A percentile compares a stretch with the other conserved stretches of the same genome.
Evolutionary conservation across 2,329 filamentous ascomycete genomes (phyloP).

Genomic region (Septoria linicola): DNA sequence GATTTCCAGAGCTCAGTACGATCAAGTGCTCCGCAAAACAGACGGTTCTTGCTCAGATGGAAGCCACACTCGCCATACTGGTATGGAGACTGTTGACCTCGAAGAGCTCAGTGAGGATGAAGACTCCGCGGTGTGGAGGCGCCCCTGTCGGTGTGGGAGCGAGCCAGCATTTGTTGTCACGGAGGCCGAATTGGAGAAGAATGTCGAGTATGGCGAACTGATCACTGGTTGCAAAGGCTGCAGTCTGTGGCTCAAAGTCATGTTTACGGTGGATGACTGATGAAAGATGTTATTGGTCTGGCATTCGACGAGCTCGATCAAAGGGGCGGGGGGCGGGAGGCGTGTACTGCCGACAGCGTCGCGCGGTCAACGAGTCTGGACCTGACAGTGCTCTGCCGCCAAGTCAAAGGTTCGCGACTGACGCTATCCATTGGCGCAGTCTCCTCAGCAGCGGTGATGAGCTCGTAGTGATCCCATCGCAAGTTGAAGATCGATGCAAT

Average conservation of each 20-base stretch:
- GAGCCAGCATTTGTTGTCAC: slow-evolving; percentile 55
- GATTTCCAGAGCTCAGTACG: slow-evolving; percentile 48
- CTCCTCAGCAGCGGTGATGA: too few relatives aligned
- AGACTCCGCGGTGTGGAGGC: slow-evolving; percentile 47
- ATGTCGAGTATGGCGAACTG: slow-evolving; percentile 55
- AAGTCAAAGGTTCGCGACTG: too few relatives aligned
- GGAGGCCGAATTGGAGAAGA: slow-evolving; percentile 55
- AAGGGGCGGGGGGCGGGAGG: too few relatives aligned
- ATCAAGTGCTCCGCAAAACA: slow-evolving; percentile 41
- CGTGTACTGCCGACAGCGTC: too few relatives aligned
- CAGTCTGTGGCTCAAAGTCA: slow-evolving; percentile 62
- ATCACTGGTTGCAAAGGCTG: slow-evolving; percentile 61
- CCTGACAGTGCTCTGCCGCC: too few relatives aligned
- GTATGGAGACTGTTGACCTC: slow-evolving; percentile 58
- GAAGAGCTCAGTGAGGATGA: slow-evolving; percentile 53
- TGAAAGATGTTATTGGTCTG: too few relatives aligned
- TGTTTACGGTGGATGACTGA: slow-evolving; percentile 55
- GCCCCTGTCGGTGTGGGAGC: slow-evolving; percentile 59
- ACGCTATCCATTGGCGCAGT: too few relatives aligned
- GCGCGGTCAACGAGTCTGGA: too few relatives aligned
- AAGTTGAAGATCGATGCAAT: too few relatives aligned
- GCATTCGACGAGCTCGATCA: too few relatives aligned
- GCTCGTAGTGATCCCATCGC: too few relatives aligned
- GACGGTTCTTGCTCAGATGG: slow-evolving; percentile 6
- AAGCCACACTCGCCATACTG: slow-evolving; percentile 39